These are phyloP conservation scores for Euptelea pleiosperma DNA, from an alignment of 164 flowering plant species.

Conservation along the genomic window DNA sequence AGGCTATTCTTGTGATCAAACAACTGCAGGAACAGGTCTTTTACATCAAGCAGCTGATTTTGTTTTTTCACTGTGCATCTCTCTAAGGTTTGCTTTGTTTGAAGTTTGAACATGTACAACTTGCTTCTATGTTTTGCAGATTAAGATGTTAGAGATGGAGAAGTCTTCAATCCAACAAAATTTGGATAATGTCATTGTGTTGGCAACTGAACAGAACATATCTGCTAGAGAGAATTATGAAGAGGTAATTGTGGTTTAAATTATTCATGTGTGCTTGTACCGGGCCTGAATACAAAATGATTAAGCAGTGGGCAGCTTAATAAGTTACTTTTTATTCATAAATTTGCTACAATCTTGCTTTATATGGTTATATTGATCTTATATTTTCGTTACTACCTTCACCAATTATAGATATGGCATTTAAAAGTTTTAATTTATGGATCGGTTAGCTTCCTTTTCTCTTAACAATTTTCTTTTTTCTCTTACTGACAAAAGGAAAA, in stretches of 20 bases:
- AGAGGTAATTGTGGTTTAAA: slow-evolving; percentile 41
- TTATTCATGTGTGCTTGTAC: too few species aligned
- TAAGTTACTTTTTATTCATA: too few species aligned
- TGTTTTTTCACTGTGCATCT: not conserved
- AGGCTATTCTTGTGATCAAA: slow-evolving; percentile 59
- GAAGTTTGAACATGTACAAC: not conserved
- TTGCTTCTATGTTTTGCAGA: slow-evolving; percentile 31
- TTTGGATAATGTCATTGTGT: slow-evolving; percentile 45
- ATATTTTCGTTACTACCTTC: too few species aligned
- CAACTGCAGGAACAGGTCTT: slow-evolving; percentile 84
- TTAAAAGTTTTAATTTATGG: too few species aligned
- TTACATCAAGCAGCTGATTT: not conserved
- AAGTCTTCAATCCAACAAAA: slow-evolving; percentile 64
- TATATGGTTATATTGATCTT: too few species aligned
- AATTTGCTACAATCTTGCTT: too few species aligned
- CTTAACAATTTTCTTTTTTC: too few species aligned
- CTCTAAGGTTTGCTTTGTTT: not conserved
- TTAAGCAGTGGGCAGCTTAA: too few species aligned
- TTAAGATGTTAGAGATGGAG: slow-evolving; percentile 59
- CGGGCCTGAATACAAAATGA: too few species aligned
- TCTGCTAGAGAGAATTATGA: slow-evolving; percentile 53
- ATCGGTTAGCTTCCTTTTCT: too few species aligned
- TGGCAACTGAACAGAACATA: slow-evolving; percentile 55
- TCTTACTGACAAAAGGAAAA: too few species aligned
- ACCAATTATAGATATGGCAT: too few species aligned